Base-by-base conservation (phyloP, 1,284 basidiomycete genomes). In the Leccinum laetum region DNA sequence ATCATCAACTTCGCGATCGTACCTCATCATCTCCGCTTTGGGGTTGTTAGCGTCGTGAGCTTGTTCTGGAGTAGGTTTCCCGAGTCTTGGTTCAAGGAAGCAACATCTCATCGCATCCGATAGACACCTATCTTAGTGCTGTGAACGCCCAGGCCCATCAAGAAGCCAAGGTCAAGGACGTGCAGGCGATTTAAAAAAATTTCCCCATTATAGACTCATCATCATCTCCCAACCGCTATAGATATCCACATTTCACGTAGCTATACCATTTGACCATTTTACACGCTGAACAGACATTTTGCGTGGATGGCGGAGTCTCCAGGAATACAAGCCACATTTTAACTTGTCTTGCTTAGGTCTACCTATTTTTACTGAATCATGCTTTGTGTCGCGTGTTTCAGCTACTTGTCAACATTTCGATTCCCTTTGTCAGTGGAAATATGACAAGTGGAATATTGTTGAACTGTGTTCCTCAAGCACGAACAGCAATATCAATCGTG, bases 41-140 rank as follows among this genome's bases (percentile, higher is more conserved):
- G 91, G 8, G 82, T 91, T 21, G 85, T 94, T 32, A 87, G 93
- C 72, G 84, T 90, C 14, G 92, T 96, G 62, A 91, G 89, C 65
- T 81, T 96, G 62, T 92, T 94, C 79, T 95, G 93, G 94, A 95
- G 91, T 93, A 72, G 61, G 88, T 85, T n/a, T 2, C 11, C 55
- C 5, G 10, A 53, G 41, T 35, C 58, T 39, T 71, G 60, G 75
- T 55, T 29, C 24, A 29, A 5, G 24, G 14, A 29, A 29, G 18
- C 8, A n/a, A 29, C 21, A 37, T 61, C 57, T 64, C 26, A 68
- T 61, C 13, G 13, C 13, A n/a, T 52, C 37, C 5, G 10, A 62
- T 62, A 84, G 82, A 82, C 63, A 80, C 82, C n/a, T 81, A 84
- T 71, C 75, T 84, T 37, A 84, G 83, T 65, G 75, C 77, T 9